Conservation (phyloP, 2,329 filamentous ascomycete genomes). For the Epicoccum sorghinum region DNA sequence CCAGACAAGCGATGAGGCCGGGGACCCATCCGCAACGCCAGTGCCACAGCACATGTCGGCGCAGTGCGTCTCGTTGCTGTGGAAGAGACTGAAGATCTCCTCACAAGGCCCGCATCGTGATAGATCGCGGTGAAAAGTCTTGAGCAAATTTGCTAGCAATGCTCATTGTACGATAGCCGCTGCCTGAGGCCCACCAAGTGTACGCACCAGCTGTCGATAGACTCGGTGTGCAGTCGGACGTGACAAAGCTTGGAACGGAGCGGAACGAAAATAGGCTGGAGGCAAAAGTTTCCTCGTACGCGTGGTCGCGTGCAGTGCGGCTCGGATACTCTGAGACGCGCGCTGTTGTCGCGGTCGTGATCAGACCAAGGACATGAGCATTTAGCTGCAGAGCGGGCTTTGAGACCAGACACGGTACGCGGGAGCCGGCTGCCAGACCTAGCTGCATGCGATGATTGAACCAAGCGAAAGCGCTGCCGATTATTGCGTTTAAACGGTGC, state of each 20-base stretch:
- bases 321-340: slow-evolving; percentile 32
- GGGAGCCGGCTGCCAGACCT: slow-evolving; percentile 35
- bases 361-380: slow-evolving; percentile 32
- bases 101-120: slow-evolving; percentile 23
- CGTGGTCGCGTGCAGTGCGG: slow-evolving; percentile 40
- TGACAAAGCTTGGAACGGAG: slow-evolving; percentile 33
- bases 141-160: slow-evolving; percentile 32
- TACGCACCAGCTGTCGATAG: slow-evolving; percentile 30
- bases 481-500: slow-evolving; percentile 31
- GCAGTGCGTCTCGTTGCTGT: slow-evolving; percentile 14
- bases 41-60: slow-evolving; percentile 13
- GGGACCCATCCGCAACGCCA: slow-evolving; percentile 19
- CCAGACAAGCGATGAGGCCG: slow-evolving; percentile 12
- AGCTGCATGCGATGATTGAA: slow-evolving; percentile 35
- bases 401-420: slow-evolving; percentile 26
- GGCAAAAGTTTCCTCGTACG: slow-evolving; percentile 29
- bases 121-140: slow-evolving; percentile 26
- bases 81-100: slow-evolving; percentile 9
- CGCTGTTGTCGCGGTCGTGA: slow-evolving; percentile 41
- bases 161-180: slow-evolving; percentile 11
- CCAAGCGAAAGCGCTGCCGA: slow-evolving; percentile 33
- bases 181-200: slow-evolving; percentile 13
- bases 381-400: slow-evolving; percentile 16
- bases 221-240: slow-evolving; percentile 24
- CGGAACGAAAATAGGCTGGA: slow-evolving; percentile 33